Base-by-base conservation (phyloP, 306 rosid species). In the Quillaja saponaria region DNA sequence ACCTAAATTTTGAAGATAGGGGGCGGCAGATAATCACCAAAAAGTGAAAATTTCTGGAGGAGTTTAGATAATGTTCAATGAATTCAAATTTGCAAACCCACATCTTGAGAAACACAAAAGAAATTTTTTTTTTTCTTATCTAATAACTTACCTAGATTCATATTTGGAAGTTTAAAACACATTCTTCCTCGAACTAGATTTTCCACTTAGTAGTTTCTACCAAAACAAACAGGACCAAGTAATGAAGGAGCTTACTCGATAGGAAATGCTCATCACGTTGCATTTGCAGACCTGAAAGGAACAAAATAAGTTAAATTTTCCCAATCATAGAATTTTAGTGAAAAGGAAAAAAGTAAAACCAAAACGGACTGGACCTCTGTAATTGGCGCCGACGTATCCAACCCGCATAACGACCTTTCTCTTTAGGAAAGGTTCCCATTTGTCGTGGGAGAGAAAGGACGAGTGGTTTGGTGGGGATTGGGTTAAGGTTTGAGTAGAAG, bases 281-380 rank as follows among this genome's bases (percentile, higher is more conserved):
- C 73, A 78, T 83, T 74, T 91, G 96, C 53, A 91, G 74, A 47
- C 97, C 97, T 79, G 46, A 10, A 45, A 66, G 61, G 0, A 46
- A 58, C 12, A 0, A 5, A 11, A 31, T 0, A 2, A 61, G 58
- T 19, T 65, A 55, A 63, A 57, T 56, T 34, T 50, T 14, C 10
- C 2, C 0, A 14, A 58, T n/a, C n/a, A n/a, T n/a, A n/a, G n/a
- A n/a, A n/a, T n/a, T n/a, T n/a, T n/a, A n/a, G n/a, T n/a, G n/a
- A n/a, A n/a, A n/a, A n/a, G n/a, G n/a, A n/a, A n/a, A n/a, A n/a
- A n/a, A n/a, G n/a, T n/a, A n/a, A n/a, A n/a, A n/a, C n/a, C n/a
- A n/a, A n/a, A n/a, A n/a, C n/a, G n/a, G n/a, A n/a, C n/a, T n/a
- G n/a, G n/a, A n/a, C n/a, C 31, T 25, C 4, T 25, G 31, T 25